Conservation (phyloP, 495 filamentous ascomycete genomes). For the Astrothelium macrocarpum region DNA sequence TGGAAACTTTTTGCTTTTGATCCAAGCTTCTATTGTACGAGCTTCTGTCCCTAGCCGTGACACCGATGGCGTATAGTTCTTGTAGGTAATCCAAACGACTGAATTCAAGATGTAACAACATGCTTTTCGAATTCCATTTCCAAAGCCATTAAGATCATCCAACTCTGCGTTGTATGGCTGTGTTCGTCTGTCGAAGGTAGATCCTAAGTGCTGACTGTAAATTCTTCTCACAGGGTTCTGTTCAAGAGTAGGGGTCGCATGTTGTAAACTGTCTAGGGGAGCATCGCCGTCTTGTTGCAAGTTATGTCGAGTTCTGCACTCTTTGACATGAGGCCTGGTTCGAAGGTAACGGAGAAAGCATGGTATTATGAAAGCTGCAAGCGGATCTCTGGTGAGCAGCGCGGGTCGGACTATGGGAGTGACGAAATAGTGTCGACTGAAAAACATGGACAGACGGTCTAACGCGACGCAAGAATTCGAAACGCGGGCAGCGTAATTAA, state of each 20-base stretch:
- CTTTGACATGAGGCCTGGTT: not conserved
- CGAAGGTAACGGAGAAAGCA: not conserved
- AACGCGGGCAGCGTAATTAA: not conserved
- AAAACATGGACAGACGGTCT: not conserved
- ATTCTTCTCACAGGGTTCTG: too few relatives aligned
- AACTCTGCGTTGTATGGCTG: too few relatives aligned
- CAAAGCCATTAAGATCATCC: too few relatives aligned
- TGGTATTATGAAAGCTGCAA: not conserved
- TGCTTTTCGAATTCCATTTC: not conserved
- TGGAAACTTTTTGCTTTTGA: not conserved
- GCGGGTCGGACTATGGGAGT: not conserved
- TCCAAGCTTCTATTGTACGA: not conserved
- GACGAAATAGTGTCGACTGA: not conserved
- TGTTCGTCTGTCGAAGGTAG: too few relatives aligned
- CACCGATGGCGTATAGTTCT: not conserved
- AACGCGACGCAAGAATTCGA: not conserved
- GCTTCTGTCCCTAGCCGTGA: not conserved
- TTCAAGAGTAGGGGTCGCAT: too few relatives aligned
- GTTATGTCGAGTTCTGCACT: too few relatives aligned
- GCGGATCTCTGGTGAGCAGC: not conserved
- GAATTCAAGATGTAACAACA: not conserved
- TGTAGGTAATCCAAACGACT: not conserved
- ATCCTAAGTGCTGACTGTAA: too few relatives aligned
- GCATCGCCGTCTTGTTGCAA: too few relatives aligned
- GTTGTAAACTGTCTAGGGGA: too few relatives aligned